Percentiles rank a stretch among this genome's conserved stretches.
Conservation (phyloP, 140 eudicot genomes). For the Bidens hawaiensis region DNA sequence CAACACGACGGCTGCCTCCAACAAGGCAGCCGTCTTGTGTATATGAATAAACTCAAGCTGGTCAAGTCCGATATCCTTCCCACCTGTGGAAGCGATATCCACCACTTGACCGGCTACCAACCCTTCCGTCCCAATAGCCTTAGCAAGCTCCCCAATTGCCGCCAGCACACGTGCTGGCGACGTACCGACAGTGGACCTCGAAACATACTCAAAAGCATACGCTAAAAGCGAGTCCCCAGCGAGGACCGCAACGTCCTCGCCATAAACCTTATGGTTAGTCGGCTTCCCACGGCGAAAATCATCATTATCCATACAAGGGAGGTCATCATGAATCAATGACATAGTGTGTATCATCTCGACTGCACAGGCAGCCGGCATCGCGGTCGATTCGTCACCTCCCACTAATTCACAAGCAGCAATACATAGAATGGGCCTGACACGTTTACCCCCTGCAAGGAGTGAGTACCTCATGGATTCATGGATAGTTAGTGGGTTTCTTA, state of each 20-base stretch:
- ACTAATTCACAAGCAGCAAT: slow-evolving; percentile 80
- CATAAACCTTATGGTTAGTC: slow-evolving; percentile 62
- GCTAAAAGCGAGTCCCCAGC: slow-evolving; percentile 69
- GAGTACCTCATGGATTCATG: slow-evolving; percentile 72
- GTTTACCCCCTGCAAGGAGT: slow-evolving; percentile 60
- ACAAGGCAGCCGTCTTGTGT: slow-evolving; percentile 58
- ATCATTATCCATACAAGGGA: slow-evolving; percentile 75
- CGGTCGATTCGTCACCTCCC: slow-evolving; percentile 45
- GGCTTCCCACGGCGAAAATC: slow-evolving; percentile 73
- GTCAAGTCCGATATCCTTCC: slow-evolving; percentile 33
- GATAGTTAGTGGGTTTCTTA: slow-evolving; percentile 41
- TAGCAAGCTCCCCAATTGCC: slow-evolving; percentile 59
- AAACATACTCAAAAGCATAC: slow-evolving; percentile 46
- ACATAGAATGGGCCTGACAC: slow-evolving; percentile 53
- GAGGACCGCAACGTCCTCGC: slow-evolving; percentile 68
- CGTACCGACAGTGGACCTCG: slow-evolving; percentile 39
- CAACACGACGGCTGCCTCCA: slow-evolving; percentile 65
- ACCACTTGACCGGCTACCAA: slow-evolving; percentile 76
- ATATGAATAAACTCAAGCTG: slow-evolving; percentile 61
- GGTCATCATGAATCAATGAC: slow-evolving; percentile 68
- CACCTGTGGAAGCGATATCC: slow-evolving; percentile 49
- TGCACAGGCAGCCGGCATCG: slow-evolving; percentile 77
- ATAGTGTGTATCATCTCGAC: slow-evolving; percentile 70
- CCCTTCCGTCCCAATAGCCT: slow-evolving; percentile 63
- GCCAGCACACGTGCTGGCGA: slow-evolving; percentile 34